Evolutionary conservation across 805 yeast genomes (phyloP), one percentile per base, ranked within the genome.

Genomic region (Candida patagonica): DNA sequence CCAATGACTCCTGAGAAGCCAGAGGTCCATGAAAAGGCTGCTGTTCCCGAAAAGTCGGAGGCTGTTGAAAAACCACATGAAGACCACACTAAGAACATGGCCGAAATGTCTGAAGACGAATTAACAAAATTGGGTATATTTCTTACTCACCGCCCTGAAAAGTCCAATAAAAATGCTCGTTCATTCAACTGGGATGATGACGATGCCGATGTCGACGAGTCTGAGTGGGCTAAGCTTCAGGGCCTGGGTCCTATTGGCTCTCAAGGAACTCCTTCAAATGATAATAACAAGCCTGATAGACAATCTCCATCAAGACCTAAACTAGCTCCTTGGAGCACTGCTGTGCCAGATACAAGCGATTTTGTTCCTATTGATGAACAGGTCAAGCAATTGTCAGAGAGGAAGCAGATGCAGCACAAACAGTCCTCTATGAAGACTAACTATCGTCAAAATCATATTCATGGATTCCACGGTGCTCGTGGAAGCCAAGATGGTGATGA

Each of bases 171-270:
- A 3, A 26, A 47, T 2, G 41, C 43, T 12, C 45, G 52, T 20
- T 52, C 54, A 32, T 45, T 56, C 43, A 54, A 54, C 47, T 63
- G 67, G 67, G 66, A 55, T 26, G 60, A 56, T 35, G 61, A 56
- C 32, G 67, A 61, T 35, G 67, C 61, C 35, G 61, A 52, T 38
- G 59, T 54, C 29, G 59, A 55, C 16, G n/a, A n/a, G n/a, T 21
- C 40, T 3, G 24, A 15, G 8, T 37, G 40, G 40, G 34, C 37
- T 10, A 21, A n/a, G 5, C 38, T 23, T 4, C 35, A 26, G 16
- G 19, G 12, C 6, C 35, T 10, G 37, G 38, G 19, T 13, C 16
- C 21, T 17, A 27, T 26, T 37, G 37, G 26, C n/a, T 10, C 7
- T 33, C 21, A 15, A 5, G 24, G 27, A 4, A 31, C 43, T 6